These are phyloP conservation scores for Castanospermum australe DNA, from an alignment of 306 rosid genomes.

Conservation along the genomic window DNA sequence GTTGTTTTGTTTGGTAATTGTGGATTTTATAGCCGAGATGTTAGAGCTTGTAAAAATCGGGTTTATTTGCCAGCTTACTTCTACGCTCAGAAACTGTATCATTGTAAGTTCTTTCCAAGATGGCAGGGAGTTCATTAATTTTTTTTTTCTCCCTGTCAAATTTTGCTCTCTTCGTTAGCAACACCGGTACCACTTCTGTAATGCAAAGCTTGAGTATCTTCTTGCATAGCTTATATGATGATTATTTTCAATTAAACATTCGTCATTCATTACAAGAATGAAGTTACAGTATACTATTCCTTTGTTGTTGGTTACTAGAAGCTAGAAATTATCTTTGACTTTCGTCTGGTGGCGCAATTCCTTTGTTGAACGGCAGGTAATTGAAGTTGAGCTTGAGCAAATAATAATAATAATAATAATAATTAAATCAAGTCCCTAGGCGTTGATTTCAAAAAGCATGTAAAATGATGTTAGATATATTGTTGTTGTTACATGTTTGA, in stretches of 20 bases:
- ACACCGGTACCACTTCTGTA: background rate
- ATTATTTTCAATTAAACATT: background rate
- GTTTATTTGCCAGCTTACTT: background rate
- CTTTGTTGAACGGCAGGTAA: background rate
- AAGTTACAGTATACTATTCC: background rate
- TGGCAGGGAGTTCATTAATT: background rate
- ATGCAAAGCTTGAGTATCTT: background rate
- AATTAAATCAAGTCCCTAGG: background rate
- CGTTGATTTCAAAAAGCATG: background rate
- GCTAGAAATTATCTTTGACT: background rate
- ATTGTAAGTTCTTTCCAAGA: background rate
- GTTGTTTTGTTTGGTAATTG: background rate
- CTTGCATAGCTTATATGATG: background rate
- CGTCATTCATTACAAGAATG: background rate
- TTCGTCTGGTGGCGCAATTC: background rate
- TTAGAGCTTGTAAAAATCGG: background rate
- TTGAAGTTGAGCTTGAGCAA: background rate
- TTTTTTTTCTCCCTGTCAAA: background rate
- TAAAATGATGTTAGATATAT: background rate
- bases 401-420: background rate
- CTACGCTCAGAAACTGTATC: background rate
- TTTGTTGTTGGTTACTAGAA: background rate
- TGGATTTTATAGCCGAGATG: background rate
- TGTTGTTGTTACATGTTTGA: background rate
- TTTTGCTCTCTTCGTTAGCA: background rate